Evolutionary conservation across 306 rosid genomes (phyloP).

Genomic region (Cucumis hystrix): DNA sequence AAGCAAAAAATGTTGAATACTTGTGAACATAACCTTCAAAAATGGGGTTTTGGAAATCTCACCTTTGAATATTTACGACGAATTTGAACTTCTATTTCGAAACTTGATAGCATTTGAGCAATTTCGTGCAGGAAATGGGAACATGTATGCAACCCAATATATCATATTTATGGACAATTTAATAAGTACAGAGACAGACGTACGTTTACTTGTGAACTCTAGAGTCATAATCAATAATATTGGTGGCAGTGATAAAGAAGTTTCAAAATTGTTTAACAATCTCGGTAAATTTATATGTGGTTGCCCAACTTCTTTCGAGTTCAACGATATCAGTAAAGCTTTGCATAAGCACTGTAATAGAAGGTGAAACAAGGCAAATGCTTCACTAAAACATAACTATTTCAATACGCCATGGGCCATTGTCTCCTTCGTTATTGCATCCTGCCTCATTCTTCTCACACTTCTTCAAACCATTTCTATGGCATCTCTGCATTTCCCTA

Average conservation of each 20-base stretch:
- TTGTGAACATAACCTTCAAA: neutral
- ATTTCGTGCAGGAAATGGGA: fast-evolving
- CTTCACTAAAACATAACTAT: neutral
- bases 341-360: neutral
- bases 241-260: neutral
- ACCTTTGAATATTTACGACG: neutral
- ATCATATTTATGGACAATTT: neutral
- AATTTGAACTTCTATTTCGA: neutral
- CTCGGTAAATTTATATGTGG: too few species aligned
- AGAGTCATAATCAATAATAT: neutral
- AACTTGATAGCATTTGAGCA: constrained; percentile 27
- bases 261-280: neutral
- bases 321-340: too few species aligned
- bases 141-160: neutral
- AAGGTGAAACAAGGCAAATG: neutral
- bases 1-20: neutral
- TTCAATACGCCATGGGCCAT: neutral
- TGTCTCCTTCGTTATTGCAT: neutral
- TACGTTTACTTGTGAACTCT: neutral
- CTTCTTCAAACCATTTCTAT: neutral
- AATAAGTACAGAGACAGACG: neutral
- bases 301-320: neutral
- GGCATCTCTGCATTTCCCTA: neutral
- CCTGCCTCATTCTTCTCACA: neutral
- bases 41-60: constrained; percentile 8